These are phyloP conservation scores for Russula sp. DNA, from an alignment of 768 basidiomycete species.

Conservation along the genomic window DNA sequence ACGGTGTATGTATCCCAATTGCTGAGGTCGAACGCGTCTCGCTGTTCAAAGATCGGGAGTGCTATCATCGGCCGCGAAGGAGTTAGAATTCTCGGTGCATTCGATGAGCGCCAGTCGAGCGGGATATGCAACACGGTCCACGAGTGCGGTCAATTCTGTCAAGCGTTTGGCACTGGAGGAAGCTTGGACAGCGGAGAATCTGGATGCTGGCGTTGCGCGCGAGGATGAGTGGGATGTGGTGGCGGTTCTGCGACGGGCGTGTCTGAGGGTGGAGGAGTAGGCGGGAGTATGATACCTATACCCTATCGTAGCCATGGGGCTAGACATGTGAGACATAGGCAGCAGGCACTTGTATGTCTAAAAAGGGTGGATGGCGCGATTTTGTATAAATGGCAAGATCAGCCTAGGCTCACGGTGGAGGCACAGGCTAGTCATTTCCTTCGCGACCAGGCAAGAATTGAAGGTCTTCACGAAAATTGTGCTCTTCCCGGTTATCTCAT, in stretches of 20 bases:
- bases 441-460: no score
- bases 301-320: no score
- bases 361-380: no score
- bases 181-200: not conserved
- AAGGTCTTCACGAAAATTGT: no score
- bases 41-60: constrained; percentile 32
- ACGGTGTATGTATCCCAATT: not conserved
- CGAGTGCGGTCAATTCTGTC: not conserved
- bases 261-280: not conserved
- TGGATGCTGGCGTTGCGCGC: not conserved
- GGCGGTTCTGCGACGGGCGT: not conserved
- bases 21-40: not conserved
- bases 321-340: no score
- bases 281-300: not conserved
- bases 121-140: constrained; percentile 38
- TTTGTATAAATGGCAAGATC: no score
- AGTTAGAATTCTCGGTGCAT: constrained; percentile 42
- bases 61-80: constrained; percentile 36
- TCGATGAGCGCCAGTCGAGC: constrained; percentile 42
- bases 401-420: no score
- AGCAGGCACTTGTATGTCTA: no score
- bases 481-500: no score
- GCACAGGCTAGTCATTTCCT: no score
- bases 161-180: not conserved
- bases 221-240: constrained; percentile 7